Conservation (phyloP, 805 yeast species). For the Metschnikowia dekortorum region DNA sequence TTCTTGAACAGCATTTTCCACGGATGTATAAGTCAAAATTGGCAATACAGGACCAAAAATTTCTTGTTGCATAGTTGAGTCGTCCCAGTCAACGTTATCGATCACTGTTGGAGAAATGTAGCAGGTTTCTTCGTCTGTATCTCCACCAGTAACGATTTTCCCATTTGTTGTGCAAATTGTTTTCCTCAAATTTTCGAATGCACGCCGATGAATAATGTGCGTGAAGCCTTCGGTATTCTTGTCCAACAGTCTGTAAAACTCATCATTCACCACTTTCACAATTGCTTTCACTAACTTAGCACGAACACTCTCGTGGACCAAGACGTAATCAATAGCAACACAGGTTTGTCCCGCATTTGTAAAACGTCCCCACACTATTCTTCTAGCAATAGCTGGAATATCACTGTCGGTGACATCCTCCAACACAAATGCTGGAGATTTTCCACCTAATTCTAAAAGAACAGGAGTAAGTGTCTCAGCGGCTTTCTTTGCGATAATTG, state of each 20-base stretch:
- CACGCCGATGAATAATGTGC: conserved; percentile 55
- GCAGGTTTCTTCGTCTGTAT: conserved; percentile 34
- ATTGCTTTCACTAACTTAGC: conserved; percentile 45
- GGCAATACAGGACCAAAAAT: conserved; percentile 87
- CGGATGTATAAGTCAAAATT: conserved; percentile 48
- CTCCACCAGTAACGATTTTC: conserved; percentile 45
- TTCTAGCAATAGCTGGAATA: conserved; percentile 43
- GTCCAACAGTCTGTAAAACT: conserved; percentile 41
- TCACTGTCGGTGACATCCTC: conserved; percentile 42
- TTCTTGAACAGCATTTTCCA: conserved; percentile 41
- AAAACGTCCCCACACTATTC: conserved; percentile 76
- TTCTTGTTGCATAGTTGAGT: conserved; percentile 70
- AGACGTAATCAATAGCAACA: conserved; percentile 79
- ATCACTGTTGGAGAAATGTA: conserved; percentile 73
- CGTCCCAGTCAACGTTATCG: conserved; percentile 58
- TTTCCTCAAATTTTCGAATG: conserved; percentile 44
- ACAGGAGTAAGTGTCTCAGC: conserved; percentile 82
- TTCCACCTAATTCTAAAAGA: conserved; percentile 85
- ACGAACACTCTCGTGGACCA: conserved; percentile 59
- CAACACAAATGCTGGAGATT: conserved; percentile 77
- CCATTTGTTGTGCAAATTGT: conserved; percentile 53
- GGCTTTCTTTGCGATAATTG: conserved; percentile 71
- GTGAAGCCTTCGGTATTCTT: conserved; percentile 36
- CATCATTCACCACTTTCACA: conserved; percentile 35
- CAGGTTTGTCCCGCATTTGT: conserved; percentile 88